Conservation (phyloP, 306 rosid species). For the Prinsepia uniflora region DNA sequence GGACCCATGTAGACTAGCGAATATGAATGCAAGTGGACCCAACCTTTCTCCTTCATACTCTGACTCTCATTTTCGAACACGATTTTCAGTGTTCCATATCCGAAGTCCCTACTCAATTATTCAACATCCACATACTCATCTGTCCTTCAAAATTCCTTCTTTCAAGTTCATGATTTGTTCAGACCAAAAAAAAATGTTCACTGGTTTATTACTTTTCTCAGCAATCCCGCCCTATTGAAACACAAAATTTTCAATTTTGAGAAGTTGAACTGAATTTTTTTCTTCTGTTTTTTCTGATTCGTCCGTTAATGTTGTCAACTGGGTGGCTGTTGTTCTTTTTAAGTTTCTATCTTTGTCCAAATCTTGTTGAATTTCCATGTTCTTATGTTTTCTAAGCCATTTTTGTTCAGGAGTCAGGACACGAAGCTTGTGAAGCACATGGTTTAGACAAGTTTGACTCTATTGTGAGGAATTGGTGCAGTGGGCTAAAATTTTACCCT, state of each 20-base stretch:
- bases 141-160: not conserved
- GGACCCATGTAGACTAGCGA: too few relatives aligned
- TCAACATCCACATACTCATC: not conserved
- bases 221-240: conserved; percentile 5
- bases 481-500: conserved; percentile 15
- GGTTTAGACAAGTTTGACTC: conserved; percentile 24
- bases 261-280: not conserved
- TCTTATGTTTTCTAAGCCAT: conserved; percentile 14
- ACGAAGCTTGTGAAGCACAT: conserved; percentile 5
- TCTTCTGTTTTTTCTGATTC: not conserved
- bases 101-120: not conserved
- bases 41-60: not conserved
- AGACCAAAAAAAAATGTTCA: too few relatives aligned
- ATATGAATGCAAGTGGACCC: conserved; percentile 7
- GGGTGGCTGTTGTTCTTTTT: not conserved
- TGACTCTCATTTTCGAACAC: conserved; percentile 3
- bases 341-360: conserved; percentile 10
- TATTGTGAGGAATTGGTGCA: conserved; percentile 23
- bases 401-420: conserved; percentile 20
- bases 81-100: not conserved
- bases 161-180: too few relatives aligned
- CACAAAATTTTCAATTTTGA: not conserved
- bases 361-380: conserved; percentile 16
- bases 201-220: too few relatives aligned
- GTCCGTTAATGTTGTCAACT: conserved; percentile 1